These are phyloP conservation scores for Wakefieldia striispora DNA, from an alignment of 768 basidiomycete species.

Conservation along the genomic window DNA sequence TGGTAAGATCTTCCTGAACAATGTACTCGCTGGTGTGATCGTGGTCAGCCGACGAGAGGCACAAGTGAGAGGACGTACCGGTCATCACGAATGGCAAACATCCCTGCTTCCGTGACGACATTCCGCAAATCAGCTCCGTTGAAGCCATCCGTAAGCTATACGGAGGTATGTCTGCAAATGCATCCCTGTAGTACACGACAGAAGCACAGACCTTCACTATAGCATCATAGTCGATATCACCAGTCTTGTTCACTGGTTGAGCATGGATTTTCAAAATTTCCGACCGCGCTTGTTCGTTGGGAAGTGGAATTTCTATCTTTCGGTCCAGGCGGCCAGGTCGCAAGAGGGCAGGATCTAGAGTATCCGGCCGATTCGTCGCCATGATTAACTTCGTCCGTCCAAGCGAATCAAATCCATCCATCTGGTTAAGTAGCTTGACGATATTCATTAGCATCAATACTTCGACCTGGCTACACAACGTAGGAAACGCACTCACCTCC, in stretches of 20 bases:
- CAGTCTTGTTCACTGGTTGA: constrained; percentile 88
- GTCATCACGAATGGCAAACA: constrained; percentile 98
- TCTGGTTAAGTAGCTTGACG: constrained; percentile 90
- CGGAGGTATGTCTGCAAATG: constrained; percentile 3
- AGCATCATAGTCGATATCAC: constrained; percentile 96
- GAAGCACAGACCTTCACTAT: constrained; percentile 76
- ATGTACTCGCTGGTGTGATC: constrained; percentile 66
- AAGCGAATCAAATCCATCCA: constrained; percentile 99
- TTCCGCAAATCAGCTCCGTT: constrained; percentile 97
- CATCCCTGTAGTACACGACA: not conserved
- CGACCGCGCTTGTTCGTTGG: constrained; percentile 93
- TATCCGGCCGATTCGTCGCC: constrained; percentile 99
- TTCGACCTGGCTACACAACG: not conserved
- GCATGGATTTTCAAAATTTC: constrained; percentile 99
- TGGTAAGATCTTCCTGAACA: constrained; percentile 92
- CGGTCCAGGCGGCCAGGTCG: constrained; percentile 95
- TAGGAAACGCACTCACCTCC: constrained; percentile 57
- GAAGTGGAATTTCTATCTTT: constrained; percentile 96
- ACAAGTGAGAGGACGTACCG: constrained; percentile 45
- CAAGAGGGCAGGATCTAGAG: constrained; percentile 93
- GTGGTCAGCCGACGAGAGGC: constrained; percentile 2
- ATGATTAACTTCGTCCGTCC: constrained; percentile 97
- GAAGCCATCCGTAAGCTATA: constrained; percentile 82
- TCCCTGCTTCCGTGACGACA: constrained; percentile 92
- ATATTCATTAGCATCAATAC: not conserved